Base-by-base conservation (phyloP, 805 yeast species). In the Schwanniomyces vanrijiae region DNA sequence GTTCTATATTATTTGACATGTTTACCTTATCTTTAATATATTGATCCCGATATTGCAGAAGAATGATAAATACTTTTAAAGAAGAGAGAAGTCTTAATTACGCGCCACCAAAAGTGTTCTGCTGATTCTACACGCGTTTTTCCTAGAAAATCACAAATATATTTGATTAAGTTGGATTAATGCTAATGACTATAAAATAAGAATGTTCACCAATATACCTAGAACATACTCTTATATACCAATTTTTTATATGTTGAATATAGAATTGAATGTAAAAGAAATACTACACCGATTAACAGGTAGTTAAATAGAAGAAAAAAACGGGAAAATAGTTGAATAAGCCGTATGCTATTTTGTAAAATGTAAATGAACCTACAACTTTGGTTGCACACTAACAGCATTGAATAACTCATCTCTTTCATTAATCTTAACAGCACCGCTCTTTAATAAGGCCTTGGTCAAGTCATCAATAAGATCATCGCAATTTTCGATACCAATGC, bases 401-500 rank as follows among this genome's bases (percentile, higher is more conserved):
- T 69, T 71, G 52, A 56, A 69, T 46, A 73, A 63, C 54, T 73
- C 76, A 44, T 71, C 75, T 44, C 63, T 65, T 19, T 59, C 67
- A 50, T 72, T 72, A 25, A 69, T 51, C 51, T 68, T 69, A 24
- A 73, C 73, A 29, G 82, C 83, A 3, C 88, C 92, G 40, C 90
- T 85, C 56, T 73, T 76, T 43, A 77, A 64, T 54, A 90, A 73
- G 4, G 97, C 92, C 35, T 74, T 73, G 37, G 83, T 80, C 60
- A 91, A 77, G 59, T 91, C 98, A n/a, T 73, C 82, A 42, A 90
- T 84, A 62, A 91, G 75, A 62, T 91, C 98, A 49, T 81, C 84
- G 34, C 78, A 71, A 62, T 85, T 83, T 64, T 91, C 98, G 51
- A 91, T 91, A 49, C 98, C 98, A 43, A 91, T 84, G 64, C 97